Evolutionary conservation across 192 early-diverging fungal genomes (phyloP).

Genomic region (Spinellus fusiger): DNA sequence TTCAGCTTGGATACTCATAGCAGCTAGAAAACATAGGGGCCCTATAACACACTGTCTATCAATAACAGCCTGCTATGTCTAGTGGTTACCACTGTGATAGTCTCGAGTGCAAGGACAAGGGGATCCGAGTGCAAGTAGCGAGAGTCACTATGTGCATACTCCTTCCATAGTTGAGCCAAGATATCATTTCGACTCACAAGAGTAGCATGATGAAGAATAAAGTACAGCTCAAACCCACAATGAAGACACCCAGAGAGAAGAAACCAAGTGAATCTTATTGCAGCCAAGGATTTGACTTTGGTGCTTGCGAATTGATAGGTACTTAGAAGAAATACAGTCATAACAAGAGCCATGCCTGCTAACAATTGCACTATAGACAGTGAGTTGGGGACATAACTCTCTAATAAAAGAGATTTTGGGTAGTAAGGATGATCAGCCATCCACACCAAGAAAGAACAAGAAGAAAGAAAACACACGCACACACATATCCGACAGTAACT

Average conservation of each 20-base stretch:
- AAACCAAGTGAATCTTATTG: slow-evolving; percentile 69
- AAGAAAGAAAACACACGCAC: not conserved
- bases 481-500: not conserved
- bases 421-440: slow-evolving; percentile 38
- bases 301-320: not conserved
- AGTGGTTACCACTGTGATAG: slow-evolving; percentile 71
- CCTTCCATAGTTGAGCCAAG: slow-evolving; percentile 82
- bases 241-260: slow-evolving; percentile 78
- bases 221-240: slow-evolving; percentile 81
- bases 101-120: slow-evolving; percentile 82
- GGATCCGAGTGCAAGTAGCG: slow-evolving; percentile 81
- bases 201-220: slow-evolving; percentile 58
- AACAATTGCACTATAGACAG: slow-evolving; percentile 23
- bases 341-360: not conserved
- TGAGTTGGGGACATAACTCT: slow-evolving; percentile 43
- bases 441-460: not conserved
- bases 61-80: slow-evolving; percentile 24
- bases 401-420: slow-evolving; percentile 28
- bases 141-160: slow-evolving; percentile 85
- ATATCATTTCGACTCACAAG: slow-evolving; percentile 52
- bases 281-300: not conserved
- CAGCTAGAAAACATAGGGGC: slow-evolving; percentile 51
- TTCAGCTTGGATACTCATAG: slow-evolving; percentile 46
- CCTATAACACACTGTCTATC: slow-evolving; percentile 47
- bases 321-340: not conserved